Evolutionary conservation across 495 filamentous ascomycete genomes (phyloP).

Genomic region (Trichocladium antarcticum): DNA sequence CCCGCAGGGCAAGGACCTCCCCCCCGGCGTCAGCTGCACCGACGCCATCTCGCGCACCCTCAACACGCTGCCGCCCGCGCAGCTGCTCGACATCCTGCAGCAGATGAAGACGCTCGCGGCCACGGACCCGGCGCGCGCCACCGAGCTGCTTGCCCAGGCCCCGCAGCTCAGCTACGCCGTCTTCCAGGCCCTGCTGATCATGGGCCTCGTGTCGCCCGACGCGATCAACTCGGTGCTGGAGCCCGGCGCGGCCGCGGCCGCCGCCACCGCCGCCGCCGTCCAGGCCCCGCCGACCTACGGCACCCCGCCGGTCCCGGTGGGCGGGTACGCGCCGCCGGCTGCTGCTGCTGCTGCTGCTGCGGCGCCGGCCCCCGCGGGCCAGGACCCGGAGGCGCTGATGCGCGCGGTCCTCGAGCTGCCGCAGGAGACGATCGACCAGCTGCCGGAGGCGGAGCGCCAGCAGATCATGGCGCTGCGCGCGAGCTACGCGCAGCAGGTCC

Average conservation of each 20-base stretch:
- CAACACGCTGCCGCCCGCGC: slow-evolving; percentile 68
- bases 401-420: slow-evolving; percentile 66
- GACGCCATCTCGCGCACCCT: slow-evolving; percentile 89
- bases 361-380: slow-evolving; percentile 34
- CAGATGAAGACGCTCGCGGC: slow-evolving; percentile 88
- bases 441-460: slow-evolving; percentile 58
- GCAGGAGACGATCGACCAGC: slow-evolving; percentile 59
- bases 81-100: slow-evolving; percentile 84
- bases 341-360: slow-evolving; percentile 26
- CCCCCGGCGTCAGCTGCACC: slow-evolving; percentile 66
- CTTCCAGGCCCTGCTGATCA: slow-evolving; percentile 86
- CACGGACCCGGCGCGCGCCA: slow-evolving; percentile 70
- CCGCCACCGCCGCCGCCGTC: slow-evolving; percentile 13
- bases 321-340: slow-evolving; percentile 10
- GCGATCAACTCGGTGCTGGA: slow-evolving; percentile 41
- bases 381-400: slow-evolving; percentile 55
- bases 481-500: slow-evolving; percentile 11
- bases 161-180: slow-evolving; percentile 92
- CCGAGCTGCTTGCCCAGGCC: slow-evolving; percentile 75
- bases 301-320: slow-evolving; percentile 28
- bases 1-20: slow-evolving; percentile 72
- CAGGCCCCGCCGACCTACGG: too few relatives aligned
- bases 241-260: slow-evolving; percentile 14
- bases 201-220: slow-evolving; percentile 72
- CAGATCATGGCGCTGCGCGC: slow-evolving; percentile 61